These are phyloP conservation scores for Yamadazyma diddensiae DNA, from an alignment of 1,139 yeast genomes.

Conservation along the genomic window DNA sequence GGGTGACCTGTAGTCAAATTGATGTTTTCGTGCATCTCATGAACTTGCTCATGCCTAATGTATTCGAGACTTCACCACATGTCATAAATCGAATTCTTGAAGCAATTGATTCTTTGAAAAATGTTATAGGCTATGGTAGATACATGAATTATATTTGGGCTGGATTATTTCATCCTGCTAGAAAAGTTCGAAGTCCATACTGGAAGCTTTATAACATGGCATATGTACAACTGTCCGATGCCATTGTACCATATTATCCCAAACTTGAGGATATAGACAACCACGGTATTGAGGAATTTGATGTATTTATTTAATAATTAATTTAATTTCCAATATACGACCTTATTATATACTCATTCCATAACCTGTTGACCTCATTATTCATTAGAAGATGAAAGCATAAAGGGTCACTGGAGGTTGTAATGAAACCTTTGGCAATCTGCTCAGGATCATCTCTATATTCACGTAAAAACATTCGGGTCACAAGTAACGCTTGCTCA, in stretches of 20 bases:
- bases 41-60: slow-evolving; percentile 76
- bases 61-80: slow-evolving; percentile 93
- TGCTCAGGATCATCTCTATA: too few species aligned
- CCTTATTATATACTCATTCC: too few species aligned
- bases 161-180: slow-evolving; percentile 92
- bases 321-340: too few species aligned
- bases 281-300: slow-evolving; percentile 38
- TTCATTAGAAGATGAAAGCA: too few species aligned
- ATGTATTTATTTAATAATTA: slow-evolving; percentile 24
- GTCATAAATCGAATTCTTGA: slow-evolving; percentile 82
- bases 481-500: too few species aligned
- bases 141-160: slow-evolving; percentile 78
- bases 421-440: too few species aligned
- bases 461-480: too few species aligned
- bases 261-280: slow-evolving; percentile 13
- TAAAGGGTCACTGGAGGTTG: too few species aligned
- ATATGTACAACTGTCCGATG: slow-evolving; percentile 71
- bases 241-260: slow-evolving; percentile 85
- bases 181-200: slow-evolving; percentile 77
- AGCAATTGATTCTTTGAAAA: slow-evolving; percentile 71
- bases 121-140: slow-evolving; percentile 73
- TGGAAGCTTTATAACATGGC: slow-evolving; percentile 83
- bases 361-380: too few species aligned
- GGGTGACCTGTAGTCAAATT: slow-evolving; percentile 72
- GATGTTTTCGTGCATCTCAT: slow-evolving; percentile 59